Conservation (phyloP, 305 asterid genomes). For the Fraxinus baroniana region DNA sequence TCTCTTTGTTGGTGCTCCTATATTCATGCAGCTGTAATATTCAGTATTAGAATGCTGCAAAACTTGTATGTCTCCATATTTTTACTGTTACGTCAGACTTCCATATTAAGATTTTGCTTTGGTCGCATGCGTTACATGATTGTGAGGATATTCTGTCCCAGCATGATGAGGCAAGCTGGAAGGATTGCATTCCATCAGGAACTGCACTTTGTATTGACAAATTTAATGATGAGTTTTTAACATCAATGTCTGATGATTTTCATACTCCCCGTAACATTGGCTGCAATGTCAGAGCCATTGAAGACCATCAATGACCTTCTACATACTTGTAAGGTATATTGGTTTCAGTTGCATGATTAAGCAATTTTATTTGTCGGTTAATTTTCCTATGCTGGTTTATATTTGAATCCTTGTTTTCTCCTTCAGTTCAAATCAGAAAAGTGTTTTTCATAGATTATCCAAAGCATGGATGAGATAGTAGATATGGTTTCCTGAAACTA, state of each 20-base stretch:
- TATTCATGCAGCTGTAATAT: neutral
- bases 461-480: slow-evolving; percentile 10
- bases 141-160: slow-evolving; percentile 50
- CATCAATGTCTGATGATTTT: slow-evolving; percentile 87
- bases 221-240: slow-evolving; percentile 61
- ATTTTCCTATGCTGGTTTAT: neutral
- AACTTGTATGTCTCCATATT: neutral
- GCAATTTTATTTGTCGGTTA: slow-evolving; percentile 4
- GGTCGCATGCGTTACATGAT: slow-evolving; percentile 69
- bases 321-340: slow-evolving; percentile 80
- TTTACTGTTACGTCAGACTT: slow-evolving; percentile 15
- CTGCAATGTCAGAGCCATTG: slow-evolving; percentile 91
- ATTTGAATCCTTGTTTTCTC: neutral
- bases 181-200: slow-evolving; percentile 58
- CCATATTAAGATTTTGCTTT: slow-evolving; percentile 23
- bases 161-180: slow-evolving; percentile 40
- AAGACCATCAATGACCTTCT: slow-evolving; percentile 81
- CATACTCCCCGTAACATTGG: slow-evolving; percentile 78
- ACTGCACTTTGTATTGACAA: slow-evolving; percentile 54
- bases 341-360: neutral
- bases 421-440: neutral
- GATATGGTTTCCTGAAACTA: neutral
- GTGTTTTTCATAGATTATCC: slow-evolving; percentile 8
- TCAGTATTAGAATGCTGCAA: slow-evolving; percentile 3
- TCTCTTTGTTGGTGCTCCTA: neutral